phyloP scores from a whole-genome alignment of 2,329 filamentous ascomycete genomes.

The Cytospora mali region DNA sequence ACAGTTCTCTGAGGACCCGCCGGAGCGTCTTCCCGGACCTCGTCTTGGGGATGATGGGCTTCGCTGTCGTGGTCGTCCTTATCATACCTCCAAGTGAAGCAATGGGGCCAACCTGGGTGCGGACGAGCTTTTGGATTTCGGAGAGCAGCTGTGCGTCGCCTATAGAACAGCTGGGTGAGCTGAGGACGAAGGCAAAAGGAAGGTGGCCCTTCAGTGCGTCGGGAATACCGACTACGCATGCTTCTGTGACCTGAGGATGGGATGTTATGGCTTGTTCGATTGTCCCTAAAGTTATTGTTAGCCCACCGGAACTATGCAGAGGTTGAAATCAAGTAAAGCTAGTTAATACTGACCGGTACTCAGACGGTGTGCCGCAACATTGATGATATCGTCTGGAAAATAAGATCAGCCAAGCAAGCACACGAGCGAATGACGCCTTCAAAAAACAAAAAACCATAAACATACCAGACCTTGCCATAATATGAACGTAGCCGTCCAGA shows the following conservation, averaged over 20 bases:
- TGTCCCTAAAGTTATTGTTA: conserved; percentile 55
- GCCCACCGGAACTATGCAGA: neutral
- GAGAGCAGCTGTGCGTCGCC: conserved; percentile 47
- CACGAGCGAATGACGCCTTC: conserved; percentile 45
- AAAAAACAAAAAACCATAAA: neutral
- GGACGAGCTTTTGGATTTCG: conserved; percentile 75
- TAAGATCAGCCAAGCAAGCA: conserved; percentile 40
- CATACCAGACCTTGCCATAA: conserved; percentile 57
- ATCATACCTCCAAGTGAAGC: conserved; percentile 85
- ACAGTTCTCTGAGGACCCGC: conserved; percentile 76
- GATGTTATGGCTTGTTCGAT: conserved; percentile 91
- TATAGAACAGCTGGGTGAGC: conserved; percentile 54
- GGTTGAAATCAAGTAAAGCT: neutral
- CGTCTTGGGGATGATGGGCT: conserved; percentile 89
- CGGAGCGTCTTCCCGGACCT: conserved; percentile 88
- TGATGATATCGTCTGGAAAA: conserved; percentile 78
- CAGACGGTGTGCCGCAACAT: conserved; percentile 90
- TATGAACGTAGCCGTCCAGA: conserved; percentile 65
- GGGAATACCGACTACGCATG: conserved; percentile 83
- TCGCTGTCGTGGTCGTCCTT: conserved; percentile 55
- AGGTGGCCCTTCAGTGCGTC: conserved; percentile 87
- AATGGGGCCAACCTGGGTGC: conserved; percentile 83
- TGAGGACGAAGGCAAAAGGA: conserved; percentile 79
- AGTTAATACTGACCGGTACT: conserved; percentile 73
- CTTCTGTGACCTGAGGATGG: conserved; percentile 78